These are phyloP conservation scores for Podila horticola DNA, from an alignment of 192 early-diverging fungal genomes.

Conservation along the genomic window DNA sequence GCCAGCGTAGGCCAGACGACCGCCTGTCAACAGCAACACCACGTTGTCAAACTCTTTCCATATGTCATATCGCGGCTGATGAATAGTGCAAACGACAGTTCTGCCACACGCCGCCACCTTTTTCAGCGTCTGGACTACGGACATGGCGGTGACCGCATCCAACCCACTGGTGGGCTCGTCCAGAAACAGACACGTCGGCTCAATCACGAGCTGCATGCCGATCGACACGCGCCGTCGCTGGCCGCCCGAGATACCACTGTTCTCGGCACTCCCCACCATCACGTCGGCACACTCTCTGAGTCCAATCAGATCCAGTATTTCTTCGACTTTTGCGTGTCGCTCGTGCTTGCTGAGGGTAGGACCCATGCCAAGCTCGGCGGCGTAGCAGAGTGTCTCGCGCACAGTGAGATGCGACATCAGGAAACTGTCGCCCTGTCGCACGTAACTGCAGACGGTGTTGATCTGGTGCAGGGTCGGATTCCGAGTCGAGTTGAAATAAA, in stretches of 20 bases:
- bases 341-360: constrained; percentile 51
- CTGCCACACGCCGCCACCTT: constrained; percentile 9
- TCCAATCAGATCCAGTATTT: constrained; percentile 73
- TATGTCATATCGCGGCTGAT: constrained; percentile 83
- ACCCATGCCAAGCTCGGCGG: constrained; percentile 74
- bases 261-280: constrained; percentile 63
- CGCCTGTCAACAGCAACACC: constrained; percentile 71
- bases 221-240: constrained; percentile 85
- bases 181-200: constrained; percentile 77
- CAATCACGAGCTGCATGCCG: constrained; percentile 80
- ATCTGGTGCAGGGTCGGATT: constrained; percentile 12
- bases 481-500: constrained; percentile 20
- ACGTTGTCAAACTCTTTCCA: constrained; percentile 83
- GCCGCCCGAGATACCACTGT: constrained; percentile 77
- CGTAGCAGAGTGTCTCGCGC: constrained; percentile 77
- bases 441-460: constrained; percentile 17
- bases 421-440: constrained; percentile 16
- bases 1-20: constrained; percentile 11
- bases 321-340: constrained; percentile 71
- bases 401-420: constrained; percentile 72
- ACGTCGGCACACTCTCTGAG: constrained; percentile 69
- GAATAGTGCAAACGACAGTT: constrained; percentile 84
- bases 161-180: constrained; percentile 74
- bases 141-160: constrained; percentile 56
- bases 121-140: constrained; percentile 11